Percentiles rank a stretch among this genome's conserved stretches.
These are phyloP conservation scores for Fusarium lyarnte DNA, from an alignment of 2,329 filamentous ascomycete genomes.

Conservation along the genomic window DNA sequence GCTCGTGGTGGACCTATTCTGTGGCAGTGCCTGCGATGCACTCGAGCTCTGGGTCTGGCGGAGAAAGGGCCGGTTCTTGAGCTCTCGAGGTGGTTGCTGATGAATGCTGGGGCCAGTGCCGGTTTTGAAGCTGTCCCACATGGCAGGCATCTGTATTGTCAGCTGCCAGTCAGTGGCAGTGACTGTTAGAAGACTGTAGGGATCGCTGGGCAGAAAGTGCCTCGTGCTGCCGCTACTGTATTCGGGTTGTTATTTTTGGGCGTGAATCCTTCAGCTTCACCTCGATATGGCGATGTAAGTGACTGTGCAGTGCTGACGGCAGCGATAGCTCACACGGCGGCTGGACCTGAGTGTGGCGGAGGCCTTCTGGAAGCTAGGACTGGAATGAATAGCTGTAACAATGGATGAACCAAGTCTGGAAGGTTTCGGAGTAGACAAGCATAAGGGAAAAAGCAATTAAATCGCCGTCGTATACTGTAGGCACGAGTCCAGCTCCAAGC, in stretches of 20 bases:
- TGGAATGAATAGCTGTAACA: neutral
- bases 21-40: constrained; percentile 17
- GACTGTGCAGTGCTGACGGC: constrained; percentile 31
- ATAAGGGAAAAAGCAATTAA: constrained; percentile 12
- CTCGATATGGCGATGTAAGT: constrained; percentile 10
- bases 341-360: constrained; percentile 17
- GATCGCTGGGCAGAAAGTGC: constrained; percentile 11
- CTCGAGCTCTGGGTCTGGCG: constrained; percentile 24
- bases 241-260: constrained; percentile 36
- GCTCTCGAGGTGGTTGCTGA: constrained; percentile 38
- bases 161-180: constrained; percentile 10
- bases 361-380: constrained; percentile 19
- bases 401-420: neutral
- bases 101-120: constrained; percentile 33
- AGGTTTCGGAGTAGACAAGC: neutral
- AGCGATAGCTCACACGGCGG: constrained; percentile 11
- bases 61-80: constrained; percentile 43
- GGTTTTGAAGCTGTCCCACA: constrained; percentile 43
- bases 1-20: constrained; percentile 26
- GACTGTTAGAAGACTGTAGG: constrained; percentile 10
- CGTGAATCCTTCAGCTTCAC: constrained; percentile 17
- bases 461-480: constrained; percentile 17
- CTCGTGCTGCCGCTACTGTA: constrained; percentile 26
- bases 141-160: constrained; percentile 38
- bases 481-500: constrained; percentile 37